These are phyloP conservation scores for Trichoderma endophyticum DNA, from an alignment of 2,329 filamentous ascomycete species.

Conservation along the genomic window DNA sequence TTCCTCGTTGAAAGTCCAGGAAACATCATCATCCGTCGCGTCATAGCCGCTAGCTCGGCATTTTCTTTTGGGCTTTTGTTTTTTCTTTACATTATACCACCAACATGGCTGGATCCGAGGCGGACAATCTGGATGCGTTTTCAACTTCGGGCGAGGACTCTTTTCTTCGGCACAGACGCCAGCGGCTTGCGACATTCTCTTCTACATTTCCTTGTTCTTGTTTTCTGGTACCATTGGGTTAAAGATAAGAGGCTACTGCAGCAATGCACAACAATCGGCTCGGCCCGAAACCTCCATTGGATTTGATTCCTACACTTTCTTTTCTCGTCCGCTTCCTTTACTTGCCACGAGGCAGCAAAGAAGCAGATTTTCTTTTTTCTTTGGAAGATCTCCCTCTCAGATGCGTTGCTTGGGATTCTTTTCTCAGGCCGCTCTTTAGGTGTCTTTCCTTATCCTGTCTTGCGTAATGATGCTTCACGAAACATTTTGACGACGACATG, in stretches of 20 bases:
- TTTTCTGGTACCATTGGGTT: conserved; percentile 29
- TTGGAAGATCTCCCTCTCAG: conserved; percentile 26
- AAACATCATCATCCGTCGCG: conserved; percentile 35
- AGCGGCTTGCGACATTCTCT: conserved; percentile 42
- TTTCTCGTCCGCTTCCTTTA: conserved; percentile 30
- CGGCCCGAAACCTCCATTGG: conserved; percentile 43
- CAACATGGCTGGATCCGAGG: conserved; percentile 54
- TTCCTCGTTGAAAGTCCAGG: conserved; percentile 34
- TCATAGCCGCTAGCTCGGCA: conserved; percentile 50
- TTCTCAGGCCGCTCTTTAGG: conserved; percentile 36
- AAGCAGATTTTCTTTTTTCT: conserved; percentile 27
- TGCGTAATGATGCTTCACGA: conserved; percentile 45
- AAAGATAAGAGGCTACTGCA: conserved; percentile 60
- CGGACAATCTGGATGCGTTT: conserved; percentile 53
- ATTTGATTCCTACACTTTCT: conserved; percentile 38
- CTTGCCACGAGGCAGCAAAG: conserved; percentile 30
- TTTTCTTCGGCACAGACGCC: conserved; percentile 35
- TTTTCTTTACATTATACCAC: conserved; percentile 41
- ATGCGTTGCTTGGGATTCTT: conserved; percentile 4
- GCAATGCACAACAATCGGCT: conserved; percentile 58
- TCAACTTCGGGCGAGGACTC: conserved; percentile 45
- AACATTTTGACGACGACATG: conserved; percentile 40
- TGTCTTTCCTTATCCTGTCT: conserved; percentile 41
- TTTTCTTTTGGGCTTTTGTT: conserved; percentile 35
- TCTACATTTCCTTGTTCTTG: conserved; percentile 28